Conservation (phyloP, 139 green algal genomes). For the Auxenochlorella pyrenoidosa region DNA sequence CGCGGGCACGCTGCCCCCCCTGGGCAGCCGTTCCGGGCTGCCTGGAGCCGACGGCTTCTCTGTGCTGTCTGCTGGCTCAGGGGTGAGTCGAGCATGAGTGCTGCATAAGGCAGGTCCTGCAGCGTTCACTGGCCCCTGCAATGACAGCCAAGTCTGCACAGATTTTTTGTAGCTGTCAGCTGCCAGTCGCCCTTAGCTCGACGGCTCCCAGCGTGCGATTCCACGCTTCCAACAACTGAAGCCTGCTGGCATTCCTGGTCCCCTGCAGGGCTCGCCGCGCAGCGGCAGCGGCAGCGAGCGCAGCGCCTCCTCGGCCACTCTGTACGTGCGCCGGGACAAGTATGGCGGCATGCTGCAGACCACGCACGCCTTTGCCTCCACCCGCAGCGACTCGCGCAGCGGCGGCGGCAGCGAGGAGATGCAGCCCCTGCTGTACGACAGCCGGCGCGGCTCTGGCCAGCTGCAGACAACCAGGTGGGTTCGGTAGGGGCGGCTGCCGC, state of each 20-base stretch:
- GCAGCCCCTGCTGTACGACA: constrained; percentile 26
- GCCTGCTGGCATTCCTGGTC: not conserved
- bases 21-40: not conserved
- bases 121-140: not conserved
- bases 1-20: not conserved
- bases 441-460: not conserved
- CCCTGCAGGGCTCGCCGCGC: constrained; percentile 22
- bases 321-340: constrained; percentile 7
- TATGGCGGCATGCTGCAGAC: constrained; percentile 10
- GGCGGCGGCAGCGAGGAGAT: not conserved
- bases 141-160: too few species aligned
- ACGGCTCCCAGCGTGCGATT: too few species aligned
- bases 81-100: not conserved
- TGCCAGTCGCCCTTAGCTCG: too few species aligned
- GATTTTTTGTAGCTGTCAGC: not conserved
- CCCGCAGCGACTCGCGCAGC: not conserved
- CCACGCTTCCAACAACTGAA: too few species aligned
- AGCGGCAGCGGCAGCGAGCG: constrained; percentile 34
- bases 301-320: not conserved
- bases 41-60: not conserved
- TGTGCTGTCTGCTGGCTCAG: not conserved
- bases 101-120: not conserved
- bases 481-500: too few species aligned
- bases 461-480: constrained; percentile 4
- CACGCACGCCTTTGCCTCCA: not conserved